Conservation (phyloP, 202 grass and related monocot genomes). For the Brachypodium distachyon region DNA sequence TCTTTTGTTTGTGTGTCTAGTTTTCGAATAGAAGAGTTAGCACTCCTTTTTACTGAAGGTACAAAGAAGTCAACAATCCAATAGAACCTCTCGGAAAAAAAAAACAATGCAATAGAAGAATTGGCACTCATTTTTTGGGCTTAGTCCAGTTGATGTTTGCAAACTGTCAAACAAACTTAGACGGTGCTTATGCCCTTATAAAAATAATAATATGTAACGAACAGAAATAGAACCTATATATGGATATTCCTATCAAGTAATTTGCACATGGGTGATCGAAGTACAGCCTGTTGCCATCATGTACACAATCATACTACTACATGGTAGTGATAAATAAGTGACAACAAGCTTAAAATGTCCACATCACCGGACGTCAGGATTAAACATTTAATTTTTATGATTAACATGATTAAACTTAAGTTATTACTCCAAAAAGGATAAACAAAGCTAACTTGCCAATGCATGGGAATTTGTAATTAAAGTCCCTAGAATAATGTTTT, state of each 20-base stretch:
- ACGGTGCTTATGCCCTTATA: background rate
- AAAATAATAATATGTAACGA: background rate
- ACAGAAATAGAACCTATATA: background rate
- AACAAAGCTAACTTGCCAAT: background rate
- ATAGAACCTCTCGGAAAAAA: too few relatives aligned
- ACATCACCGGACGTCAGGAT: too few relatives aligned
- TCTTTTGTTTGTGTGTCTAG: background rate
- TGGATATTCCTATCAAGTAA: background rate
- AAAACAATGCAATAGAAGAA: too few relatives aligned
- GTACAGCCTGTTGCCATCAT: background rate
- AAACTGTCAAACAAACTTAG: background rate
- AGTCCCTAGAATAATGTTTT: background rate
- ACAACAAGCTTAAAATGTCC: background rate
- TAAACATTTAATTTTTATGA: too few relatives aligned
- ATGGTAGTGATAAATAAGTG: background rate
- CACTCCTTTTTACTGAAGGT: background rate
- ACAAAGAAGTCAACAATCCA: background rate
- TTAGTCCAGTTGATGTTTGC: background rate
- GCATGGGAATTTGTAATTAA: background rate
- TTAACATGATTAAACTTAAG: background rate
- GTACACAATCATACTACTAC: background rate
- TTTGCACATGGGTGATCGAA: background rate
- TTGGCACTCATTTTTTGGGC: too few relatives aligned
- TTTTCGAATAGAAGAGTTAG: background rate
- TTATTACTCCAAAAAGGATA: background rate